Percentiles rank a stretch among this genome's conserved stretches.
phyloP scores from a whole-genome alignment of 2,329 filamentous ascomycete genomes.

The Biscogniauxia marginata region DNA sequence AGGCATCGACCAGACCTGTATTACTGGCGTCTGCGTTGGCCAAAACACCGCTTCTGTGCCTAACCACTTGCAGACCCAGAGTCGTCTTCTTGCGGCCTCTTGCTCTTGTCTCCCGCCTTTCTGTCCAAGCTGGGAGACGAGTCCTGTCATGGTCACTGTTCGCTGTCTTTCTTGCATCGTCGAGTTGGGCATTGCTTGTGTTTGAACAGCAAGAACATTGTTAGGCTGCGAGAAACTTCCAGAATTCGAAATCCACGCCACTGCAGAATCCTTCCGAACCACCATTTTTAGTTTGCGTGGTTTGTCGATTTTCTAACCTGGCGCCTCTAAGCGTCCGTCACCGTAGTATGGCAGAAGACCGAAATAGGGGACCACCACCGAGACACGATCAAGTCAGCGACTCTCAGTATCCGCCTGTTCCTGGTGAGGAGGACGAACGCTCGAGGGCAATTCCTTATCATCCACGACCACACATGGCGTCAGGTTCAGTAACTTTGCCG shows the following conservation, averaged over 20 bases:
- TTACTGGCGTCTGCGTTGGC: background rate
- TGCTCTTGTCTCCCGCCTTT: background rate
- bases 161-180: background rate
- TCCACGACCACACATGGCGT: constrained; percentile 40
- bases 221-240: background rate
- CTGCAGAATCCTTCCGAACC: constrained; percentile 8
- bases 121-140: background rate
- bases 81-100: no score
- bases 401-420: constrained; percentile 41
- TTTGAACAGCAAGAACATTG: background rate
- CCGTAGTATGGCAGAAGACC: constrained; percentile 40
- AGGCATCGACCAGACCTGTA: background rate
- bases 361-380: constrained; percentile 33
- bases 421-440: constrained; percentile 42
- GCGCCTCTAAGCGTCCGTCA: constrained; percentile 30
- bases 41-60: background rate
- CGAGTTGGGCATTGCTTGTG: background rate
- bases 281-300: constrained; percentile 16
- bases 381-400: constrained; percentile 39
- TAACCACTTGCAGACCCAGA: no score
- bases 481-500: constrained; percentile 44
- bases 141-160: background rate
- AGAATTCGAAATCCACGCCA: constrained; percentile 2
- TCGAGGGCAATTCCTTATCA: constrained; percentile 32
- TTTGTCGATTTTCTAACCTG: constrained; percentile 27